A percentile compares a stretch with the other conserved stretches of the same genome.
Conservation (phyloP, 176 grass and related monocot genomes). For the Eragrostis nindensis region DNA sequence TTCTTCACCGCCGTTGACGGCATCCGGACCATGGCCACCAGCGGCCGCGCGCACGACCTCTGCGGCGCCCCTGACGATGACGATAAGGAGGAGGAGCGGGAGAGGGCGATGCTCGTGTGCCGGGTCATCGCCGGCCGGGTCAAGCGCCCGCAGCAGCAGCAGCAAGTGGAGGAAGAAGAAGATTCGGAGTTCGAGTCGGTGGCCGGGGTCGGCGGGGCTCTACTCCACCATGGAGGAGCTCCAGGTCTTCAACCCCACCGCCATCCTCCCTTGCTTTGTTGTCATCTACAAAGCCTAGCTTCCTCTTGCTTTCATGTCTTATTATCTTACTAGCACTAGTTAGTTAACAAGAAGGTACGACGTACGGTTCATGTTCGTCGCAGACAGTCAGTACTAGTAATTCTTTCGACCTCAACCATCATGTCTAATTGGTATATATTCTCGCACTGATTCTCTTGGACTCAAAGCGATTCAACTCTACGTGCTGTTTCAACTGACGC, state of each 20-base stretch:
- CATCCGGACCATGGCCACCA: constrained; percentile 80
- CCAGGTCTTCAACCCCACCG: constrained; percentile 76
- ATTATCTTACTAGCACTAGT: too few species aligned
- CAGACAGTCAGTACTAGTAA: too few species aligned
- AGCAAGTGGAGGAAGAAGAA: constrained; percentile 28
- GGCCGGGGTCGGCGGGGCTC: constrained; percentile 47
- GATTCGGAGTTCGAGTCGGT: constrained; percentile 66
- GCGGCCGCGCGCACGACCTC: constrained; percentile 77
- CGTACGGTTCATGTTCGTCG: too few species aligned
- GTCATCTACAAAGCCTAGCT: constrained; percentile 79
- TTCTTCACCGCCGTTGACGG: constrained; percentile 29
- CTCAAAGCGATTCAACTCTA: too few species aligned
- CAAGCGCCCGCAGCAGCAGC: background rate
- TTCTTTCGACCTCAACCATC: too few species aligned
- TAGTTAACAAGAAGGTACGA: too few species aligned
- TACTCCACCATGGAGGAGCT: constrained; percentile 82
- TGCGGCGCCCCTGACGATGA: background rate
- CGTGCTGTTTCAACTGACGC: too few species aligned
- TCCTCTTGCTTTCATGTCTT: too few species aligned
- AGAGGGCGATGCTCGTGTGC: constrained; percentile 87
- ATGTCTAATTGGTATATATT: too few species aligned
- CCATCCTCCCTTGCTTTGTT: constrained; percentile 95
- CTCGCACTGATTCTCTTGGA: too few species aligned
- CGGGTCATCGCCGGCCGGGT: constrained; percentile 88
- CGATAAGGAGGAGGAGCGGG: background rate